These are phyloP conservation scores for Phytophthora meadii DNA, from an alignment of 352 stramenopile genomes.

Conservation along the genomic window DNA sequence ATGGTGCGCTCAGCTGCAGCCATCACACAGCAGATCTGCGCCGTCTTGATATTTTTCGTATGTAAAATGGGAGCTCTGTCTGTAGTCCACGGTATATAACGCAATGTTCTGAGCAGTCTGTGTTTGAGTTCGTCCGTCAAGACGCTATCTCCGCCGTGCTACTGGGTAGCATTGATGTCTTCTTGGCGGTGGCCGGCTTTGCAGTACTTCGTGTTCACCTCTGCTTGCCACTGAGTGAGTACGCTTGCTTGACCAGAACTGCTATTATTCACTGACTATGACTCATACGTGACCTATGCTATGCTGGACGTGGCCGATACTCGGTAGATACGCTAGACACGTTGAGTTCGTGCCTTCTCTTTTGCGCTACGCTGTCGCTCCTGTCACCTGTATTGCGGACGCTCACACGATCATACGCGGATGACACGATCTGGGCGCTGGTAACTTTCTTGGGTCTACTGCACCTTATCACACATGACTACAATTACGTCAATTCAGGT, in stretches of 20 bases:
- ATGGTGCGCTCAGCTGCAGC: constrained; percentile 87
- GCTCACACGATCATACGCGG: constrained; percentile 89
- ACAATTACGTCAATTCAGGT: constrained; percentile 87
- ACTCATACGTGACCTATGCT: background rate
- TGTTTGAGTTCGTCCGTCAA: constrained; percentile 79
- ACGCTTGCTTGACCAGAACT: background rate
- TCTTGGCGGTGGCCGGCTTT: constrained; percentile 64
- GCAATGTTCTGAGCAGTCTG: constrained; percentile 41
- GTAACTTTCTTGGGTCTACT: constrained; percentile 77
- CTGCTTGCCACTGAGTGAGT: constrained; percentile 47
- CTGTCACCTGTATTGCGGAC: constrained; percentile 91
- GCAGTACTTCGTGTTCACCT: constrained; percentile 56
- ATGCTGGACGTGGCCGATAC: background rate
- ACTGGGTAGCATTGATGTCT: constrained; percentile 65
- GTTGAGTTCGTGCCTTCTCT: constrained; percentile 79
- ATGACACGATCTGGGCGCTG: constrained; percentile 93
- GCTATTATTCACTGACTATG: background rate
- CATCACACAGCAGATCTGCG: constrained; percentile 91
- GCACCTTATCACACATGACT: constrained; percentile 93
- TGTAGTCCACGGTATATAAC: background rate
- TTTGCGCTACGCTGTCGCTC: constrained; percentile 85
- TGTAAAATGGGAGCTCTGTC: constrained; percentile 17
- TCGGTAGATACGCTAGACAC: constrained; percentile 53
- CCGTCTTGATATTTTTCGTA: constrained; percentile 91
- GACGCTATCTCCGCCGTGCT: constrained; percentile 59